Evolutionary conservation across 176 grass and related monocot genomes (phyloP), one percentile per base, ranked within the genome.

Genomic region (Thinopyrum elongatum): DNA sequence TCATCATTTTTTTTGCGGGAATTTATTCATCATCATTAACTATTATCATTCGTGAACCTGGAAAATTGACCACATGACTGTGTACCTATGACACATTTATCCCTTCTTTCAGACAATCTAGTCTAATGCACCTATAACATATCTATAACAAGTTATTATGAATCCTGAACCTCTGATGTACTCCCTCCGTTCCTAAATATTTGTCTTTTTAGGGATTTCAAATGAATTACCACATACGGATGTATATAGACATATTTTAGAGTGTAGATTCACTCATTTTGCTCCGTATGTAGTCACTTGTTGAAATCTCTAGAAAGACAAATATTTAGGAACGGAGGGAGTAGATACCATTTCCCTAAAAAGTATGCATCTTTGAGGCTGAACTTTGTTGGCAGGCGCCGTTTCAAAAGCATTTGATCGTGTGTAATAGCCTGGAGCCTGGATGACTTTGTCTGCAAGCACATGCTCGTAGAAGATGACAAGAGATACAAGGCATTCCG

Each of bases 331-430:
- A 3, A 3, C 30, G 30, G 30, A 31, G 30, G 30, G 30, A 31
- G 33, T 51, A 66, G 22, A 31, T 19, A 10, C n/a, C 16, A 65
- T 33, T 70, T 3, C 38, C 3, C 73, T 68, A 4, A 61, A 86
- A 71, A 8, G 42, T 0, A 51, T 17, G 26, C 63, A 55, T 29
- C 22, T 6, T 36, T 49, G 51, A 70, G 11, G 0, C 10, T 4
- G 7, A 38, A 80, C 2, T 39, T 62, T 30, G 6, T 49, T 35
- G 21, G 69, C 62, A 89, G 62, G 78, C 28, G 64, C 9, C 58
- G 35, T 41, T 90, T n/a, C 78, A 28, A 21, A 47, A 34, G 62
- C 46, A 67, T 68, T 68, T 86, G 60, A 28, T 79, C 19, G 10
- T 12, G n/a, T 44, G 12, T 7, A 35, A 58, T 25, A 49, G 23